Conservation (phyloP, 768 basidiomycete genomes). For the Suillus tomentosus region DNA sequence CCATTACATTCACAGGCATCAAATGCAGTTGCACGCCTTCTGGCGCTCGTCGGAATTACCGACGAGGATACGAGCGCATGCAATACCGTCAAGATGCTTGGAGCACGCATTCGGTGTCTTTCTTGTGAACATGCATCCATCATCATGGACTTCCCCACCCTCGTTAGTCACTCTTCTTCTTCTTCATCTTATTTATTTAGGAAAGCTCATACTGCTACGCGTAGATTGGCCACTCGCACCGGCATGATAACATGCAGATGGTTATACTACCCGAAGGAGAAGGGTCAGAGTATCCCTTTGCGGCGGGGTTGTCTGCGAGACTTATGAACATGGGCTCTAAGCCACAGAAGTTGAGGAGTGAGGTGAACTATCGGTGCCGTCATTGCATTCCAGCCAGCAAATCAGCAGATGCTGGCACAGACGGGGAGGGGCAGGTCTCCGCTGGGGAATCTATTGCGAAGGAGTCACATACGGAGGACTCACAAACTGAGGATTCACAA, state of each 20-base stretch:
- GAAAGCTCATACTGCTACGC: background rate
- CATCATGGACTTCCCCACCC: conserved; percentile 45
- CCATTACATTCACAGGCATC: conserved; percentile 44
- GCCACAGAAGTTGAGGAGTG: conserved; percentile 34
- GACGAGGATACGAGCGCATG: conserved; percentile 33
- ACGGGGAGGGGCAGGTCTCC: background rate
- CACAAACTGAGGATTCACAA: background rate
- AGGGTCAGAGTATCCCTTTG: conserved; percentile 18
- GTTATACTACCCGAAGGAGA: conserved; percentile 27
- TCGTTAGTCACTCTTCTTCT: conserved; percentile 41
- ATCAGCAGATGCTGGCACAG: background rate
- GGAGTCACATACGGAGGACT: background rate
- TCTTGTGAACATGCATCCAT: conserved; percentile 50
- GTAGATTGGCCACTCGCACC: conserved; percentile 64
- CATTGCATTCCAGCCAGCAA: conserved; percentile 41
- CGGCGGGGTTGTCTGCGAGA: conserved; percentile 24
- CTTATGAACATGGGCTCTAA: conserved; percentile 22
- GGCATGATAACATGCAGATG: conserved; percentile 58
- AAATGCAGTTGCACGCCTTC: conserved; percentile 40
- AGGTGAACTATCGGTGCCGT: conserved; percentile 51
- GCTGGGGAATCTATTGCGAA: background rate
- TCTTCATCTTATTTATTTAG: background rate
- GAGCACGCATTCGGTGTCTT: conserved; percentile 43
- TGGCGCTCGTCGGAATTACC: conserved; percentile 33
- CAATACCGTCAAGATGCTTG: conserved; percentile 25